Base-by-base conservation (phyloP, 2,329 filamentous ascomycete genomes). In the Penicillium sp. region DNA sequence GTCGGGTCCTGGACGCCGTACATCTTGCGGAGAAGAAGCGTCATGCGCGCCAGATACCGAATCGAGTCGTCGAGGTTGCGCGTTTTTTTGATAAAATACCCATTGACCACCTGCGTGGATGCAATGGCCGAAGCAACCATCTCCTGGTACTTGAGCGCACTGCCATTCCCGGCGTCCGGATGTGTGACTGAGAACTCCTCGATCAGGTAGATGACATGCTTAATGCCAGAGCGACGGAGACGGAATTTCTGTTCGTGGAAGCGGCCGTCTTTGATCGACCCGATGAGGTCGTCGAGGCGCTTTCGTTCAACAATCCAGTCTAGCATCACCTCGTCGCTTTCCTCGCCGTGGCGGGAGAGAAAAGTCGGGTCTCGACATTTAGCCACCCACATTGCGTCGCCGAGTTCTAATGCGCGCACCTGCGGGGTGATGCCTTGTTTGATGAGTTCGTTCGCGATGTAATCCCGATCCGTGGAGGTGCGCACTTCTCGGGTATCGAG, bases 211-310 rank as follows among this genome's bases (percentile, higher is more conserved):
- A 87, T 76, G 10, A 90, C 83, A 53, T 89, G 85, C 42, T 78
- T 79, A n/a, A 87, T 73, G 0, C 86, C 86, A 0, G 80, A 86
- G 36, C 80, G 80, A 39, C 78, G 77, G 8, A 91, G 73, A 1
- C 87, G 82, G 58, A 89, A 91, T 59, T 93, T 91, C 59, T 93
- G 87, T 60, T 93, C 87, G 51, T 84, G 83, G 53, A 89, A 91
- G 2, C 87, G 80, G 1, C 86, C 85, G 47, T 91, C 87, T 62
- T 86, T 88, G 66, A 93, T 87, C 47, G 84, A 89, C 35, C 76
- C 71, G n/a, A 91, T 76, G 32, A 93, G 69, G 60, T 93, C 87
- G 57, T 91, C 86, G 0, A 90, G 75, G 7, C 87, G 76, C 60
- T 93, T 93, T 45, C 87, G 77, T 65, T 93, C 87, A 1, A 89